A percentile compares a stretch with the other conserved stretches of the same genome.
These are phyloP conservation scores for Epichloe baconii DNA, from an alignment of 2,329 filamentous ascomycete species.

Conservation along the genomic window DNA sequence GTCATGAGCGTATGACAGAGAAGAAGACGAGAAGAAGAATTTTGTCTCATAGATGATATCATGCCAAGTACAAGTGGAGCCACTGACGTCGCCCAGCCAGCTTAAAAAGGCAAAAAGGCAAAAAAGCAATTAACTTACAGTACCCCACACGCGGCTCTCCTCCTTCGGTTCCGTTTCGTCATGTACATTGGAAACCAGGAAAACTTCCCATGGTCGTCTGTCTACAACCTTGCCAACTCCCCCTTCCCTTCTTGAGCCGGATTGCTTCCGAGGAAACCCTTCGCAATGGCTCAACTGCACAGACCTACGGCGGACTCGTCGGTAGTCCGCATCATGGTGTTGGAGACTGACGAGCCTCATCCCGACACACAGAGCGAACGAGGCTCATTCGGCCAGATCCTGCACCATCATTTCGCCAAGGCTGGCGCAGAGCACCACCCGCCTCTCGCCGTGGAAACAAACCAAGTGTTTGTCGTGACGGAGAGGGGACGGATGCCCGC, in stretches of 20 bases:
- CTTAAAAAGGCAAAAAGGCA: too few relatives aligned
- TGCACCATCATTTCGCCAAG: conserved; percentile 35
- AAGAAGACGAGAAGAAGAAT: background rate
- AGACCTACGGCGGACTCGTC: conserved; percentile 13
- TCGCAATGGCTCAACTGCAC: conserved; percentile 14
- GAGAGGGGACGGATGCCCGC: conserved; percentile 32
- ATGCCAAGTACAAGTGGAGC: background rate
- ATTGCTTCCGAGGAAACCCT: background rate
- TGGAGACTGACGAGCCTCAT: conserved; percentile 45
- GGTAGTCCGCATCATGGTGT: conserved; percentile 32
- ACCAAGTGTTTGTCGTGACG: conserved; percentile 40
- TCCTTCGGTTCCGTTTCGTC: too few relatives aligned
- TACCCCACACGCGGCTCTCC: too few relatives aligned
- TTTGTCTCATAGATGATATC: background rate
- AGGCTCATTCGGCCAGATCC: conserved; percentile 41
- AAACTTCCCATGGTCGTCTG: too few relatives aligned
- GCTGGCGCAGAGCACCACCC: conserved; percentile 41
- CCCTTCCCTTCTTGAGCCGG: too few relatives aligned
- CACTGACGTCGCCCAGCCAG: too few relatives aligned
- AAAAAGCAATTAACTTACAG: too few relatives aligned
- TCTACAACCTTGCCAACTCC: too few relatives aligned
- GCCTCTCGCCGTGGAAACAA: conserved; percentile 38
- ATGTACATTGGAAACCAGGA: too few relatives aligned
- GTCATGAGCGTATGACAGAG: background rate
- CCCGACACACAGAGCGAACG: conserved; percentile 33